Evolutionary conservation across 129 eudicot species (phyloP).

Genomic region (Solidago caesia): DNA sequence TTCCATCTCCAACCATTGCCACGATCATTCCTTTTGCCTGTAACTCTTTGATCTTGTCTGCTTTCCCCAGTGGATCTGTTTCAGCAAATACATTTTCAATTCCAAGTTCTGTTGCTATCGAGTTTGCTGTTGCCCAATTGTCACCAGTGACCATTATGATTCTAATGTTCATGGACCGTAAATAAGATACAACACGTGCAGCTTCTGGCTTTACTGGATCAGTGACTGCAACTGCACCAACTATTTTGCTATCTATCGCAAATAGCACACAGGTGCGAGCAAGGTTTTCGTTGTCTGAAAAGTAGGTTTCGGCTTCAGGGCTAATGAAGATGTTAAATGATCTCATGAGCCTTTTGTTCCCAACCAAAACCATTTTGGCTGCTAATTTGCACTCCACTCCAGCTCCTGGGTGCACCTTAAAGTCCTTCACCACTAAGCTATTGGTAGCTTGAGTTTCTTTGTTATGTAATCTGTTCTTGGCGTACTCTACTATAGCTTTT

Average conservation of each 20-base stretch:
- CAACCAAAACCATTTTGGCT: constrained; percentile 53
- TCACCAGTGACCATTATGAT: constrained; percentile 97
- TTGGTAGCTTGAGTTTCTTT: constrained; percentile 40
- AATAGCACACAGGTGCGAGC: constrained; percentile 86
- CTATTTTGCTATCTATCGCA: constrained; percentile 57
- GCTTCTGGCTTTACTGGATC: constrained; percentile 99
- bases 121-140: constrained; percentile 89
- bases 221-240: constrained; percentile 81
- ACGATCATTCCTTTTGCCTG: constrained; percentile 76
- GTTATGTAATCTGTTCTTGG: constrained; percentile 53
- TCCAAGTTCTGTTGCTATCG: constrained; percentile 72
- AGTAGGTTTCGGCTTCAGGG: constrained; percentile 57
- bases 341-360: constrained; percentile 84
- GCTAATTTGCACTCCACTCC: constrained; percentile 89
- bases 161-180: constrained; percentile 61
- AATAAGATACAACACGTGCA: constrained; percentile 61
- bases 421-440: constrained; percentile 49
- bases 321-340: constrained; percentile 48
- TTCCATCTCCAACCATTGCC: constrained; percentile 99
- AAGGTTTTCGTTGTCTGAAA: constrained; percentile 61
- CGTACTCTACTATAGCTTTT: constrained; percentile 79
- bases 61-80: constrained; percentile 89
- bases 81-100: constrained; percentile 84
- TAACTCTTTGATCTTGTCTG: constrained; percentile 82
- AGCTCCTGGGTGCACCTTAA: constrained; percentile 92